Base-by-base conservation (phyloP, 2,329 filamentous ascomycete genomes). In the Trichoderma sp. region DNA sequence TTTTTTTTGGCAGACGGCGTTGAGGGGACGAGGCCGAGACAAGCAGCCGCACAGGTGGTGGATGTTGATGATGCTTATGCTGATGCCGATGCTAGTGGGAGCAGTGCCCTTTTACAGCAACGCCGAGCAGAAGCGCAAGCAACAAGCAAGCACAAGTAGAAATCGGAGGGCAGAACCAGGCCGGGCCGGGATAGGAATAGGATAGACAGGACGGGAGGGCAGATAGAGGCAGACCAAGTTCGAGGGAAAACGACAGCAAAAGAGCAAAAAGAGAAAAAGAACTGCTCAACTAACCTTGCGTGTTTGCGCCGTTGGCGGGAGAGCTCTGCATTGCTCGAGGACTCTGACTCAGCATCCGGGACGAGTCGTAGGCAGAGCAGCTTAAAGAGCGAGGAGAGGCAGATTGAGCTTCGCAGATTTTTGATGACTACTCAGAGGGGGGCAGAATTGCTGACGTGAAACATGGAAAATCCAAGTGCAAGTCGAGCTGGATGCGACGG, bases 321-420 rank as follows among this genome's bases (percentile, higher is more conserved):
- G 75, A 76, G 75, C 75, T 76, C 75, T 76, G 75, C 75, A 76
- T 76, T 76, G 75, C 75, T 76, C 66, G 75, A 65, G 64, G 67
- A 68, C 75, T 76, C 75, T 76, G 75, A 76, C 75, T 76, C 75
- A 76, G 75, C 75, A 76, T 76, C 62, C 72, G 56, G 62, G 67
- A 59, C 35, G 33, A 41, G 41, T 45, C 41, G 41, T 41, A 27
- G 21, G 62, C 31, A 41, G 38, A 16, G 38, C 38, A 71, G 68
- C 68, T 72, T 50, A 59, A 62, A 62, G 45, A 72, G 27, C 53
- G 73, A 71, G 71, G 38, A 38, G 16, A 65, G 69, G 59, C 29
- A 62, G 35, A 4, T 62, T 63, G 67, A 62, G 67, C 67, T 71
- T 71, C 24, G 68, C 38, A 27, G 56, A 33, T 72, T 73, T 65